A percentile compares a stretch with the other conserved stretches of the same genome.
Evolutionary conservation across 2,329 filamentous ascomycete genomes (phyloP).

Genomic region (Fusarium dimerum): DNA sequence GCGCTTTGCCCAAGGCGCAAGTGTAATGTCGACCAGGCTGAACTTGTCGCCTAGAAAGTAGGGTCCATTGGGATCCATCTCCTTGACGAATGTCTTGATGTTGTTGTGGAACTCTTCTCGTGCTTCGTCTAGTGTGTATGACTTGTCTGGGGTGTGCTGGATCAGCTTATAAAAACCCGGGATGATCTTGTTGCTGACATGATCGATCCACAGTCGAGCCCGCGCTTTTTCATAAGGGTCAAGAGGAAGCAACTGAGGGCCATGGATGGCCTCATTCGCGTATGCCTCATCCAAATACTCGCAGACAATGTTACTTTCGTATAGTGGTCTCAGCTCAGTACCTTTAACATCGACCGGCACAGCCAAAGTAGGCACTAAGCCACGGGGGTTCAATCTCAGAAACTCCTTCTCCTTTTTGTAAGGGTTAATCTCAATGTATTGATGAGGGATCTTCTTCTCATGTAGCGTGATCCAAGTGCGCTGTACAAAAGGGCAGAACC

Average conservation of each 20-base stretch:
- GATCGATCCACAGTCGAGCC: constrained; percentile 74
- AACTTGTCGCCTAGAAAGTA: constrained; percentile 68
- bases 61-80: constrained; percentile 59
- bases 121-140: constrained; percentile 52
- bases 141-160: constrained; percentile 54
- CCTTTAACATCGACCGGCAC: constrained; percentile 40
- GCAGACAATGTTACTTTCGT: constrained; percentile 71
- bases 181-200: constrained; percentile 65
- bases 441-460: constrained; percentile 72
- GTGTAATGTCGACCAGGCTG: constrained; percentile 68
- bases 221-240: constrained; percentile 66
- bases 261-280: constrained; percentile 43
- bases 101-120: constrained; percentile 58
- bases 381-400: constrained; percentile 71
- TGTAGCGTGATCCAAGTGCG: constrained; percentile 71
- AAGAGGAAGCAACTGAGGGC: constrained; percentile 55
- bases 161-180: constrained; percentile 67
- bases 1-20: constrained; percentile 73
- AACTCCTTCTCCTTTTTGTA: constrained; percentile 72
- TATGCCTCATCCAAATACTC: constrained; percentile 78
- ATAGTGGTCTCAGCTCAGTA: constrained; percentile 57
- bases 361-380: constrained; percentile 71
- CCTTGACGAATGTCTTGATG: constrained; percentile 60
- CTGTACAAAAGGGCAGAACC: constrained; percentile 75
- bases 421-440: constrained; percentile 78